A percentile compares a stretch with the other conserved stretches of the same genome.
These are phyloP conservation scores for Sorghum bicolor DNA, from an alignment of 176 grass and related monocot genomes.

Conservation along the genomic window DNA sequence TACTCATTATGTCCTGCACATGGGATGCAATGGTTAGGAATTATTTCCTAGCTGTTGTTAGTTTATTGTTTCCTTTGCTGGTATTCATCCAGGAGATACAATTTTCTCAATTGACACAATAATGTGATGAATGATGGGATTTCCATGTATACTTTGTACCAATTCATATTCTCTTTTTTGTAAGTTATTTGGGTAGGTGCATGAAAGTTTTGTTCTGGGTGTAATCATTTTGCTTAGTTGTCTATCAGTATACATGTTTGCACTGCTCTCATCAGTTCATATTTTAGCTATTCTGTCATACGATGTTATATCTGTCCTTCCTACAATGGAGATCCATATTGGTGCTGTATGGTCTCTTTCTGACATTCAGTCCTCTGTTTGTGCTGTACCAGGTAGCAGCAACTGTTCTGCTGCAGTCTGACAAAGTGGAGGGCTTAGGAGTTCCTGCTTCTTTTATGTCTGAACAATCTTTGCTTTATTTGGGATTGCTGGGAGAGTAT, in stretches of 20 bases:
- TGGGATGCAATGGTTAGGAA: not conserved
- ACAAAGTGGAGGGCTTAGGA: conserved; percentile 43
- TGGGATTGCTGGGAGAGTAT: conserved; percentile 60
- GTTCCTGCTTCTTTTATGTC: conserved; percentile 61
- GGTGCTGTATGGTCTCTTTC: not conserved
- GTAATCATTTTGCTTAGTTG: not conserved
- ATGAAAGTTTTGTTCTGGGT: not conserved
- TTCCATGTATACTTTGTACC: not conserved
- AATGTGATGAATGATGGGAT: not conserved
- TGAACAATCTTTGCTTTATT: conserved; percentile 46
- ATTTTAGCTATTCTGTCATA: not conserved
- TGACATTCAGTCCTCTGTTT: not conserved
- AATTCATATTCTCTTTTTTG: not conserved
- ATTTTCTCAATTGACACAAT: not conserved
- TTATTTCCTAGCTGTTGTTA: not conserved
- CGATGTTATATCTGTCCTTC: not conserved
- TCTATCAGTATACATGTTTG: not conserved
- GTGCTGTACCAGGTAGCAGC: conserved; percentile 26
- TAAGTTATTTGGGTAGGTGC: not conserved
- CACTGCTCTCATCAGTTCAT: not conserved
- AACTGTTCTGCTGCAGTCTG: conserved; percentile 23
- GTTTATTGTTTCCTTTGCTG: not conserved
- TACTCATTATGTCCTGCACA: not conserved
- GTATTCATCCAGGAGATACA: not conserved
- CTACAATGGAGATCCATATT: not conserved